A percentile compares a stretch with the other conserved stretches of the same genome.
Evolutionary conservation across 2,329 filamentous ascomycete genomes (phyloP).

Genomic region (Herpotrichia juniperi): DNA sequence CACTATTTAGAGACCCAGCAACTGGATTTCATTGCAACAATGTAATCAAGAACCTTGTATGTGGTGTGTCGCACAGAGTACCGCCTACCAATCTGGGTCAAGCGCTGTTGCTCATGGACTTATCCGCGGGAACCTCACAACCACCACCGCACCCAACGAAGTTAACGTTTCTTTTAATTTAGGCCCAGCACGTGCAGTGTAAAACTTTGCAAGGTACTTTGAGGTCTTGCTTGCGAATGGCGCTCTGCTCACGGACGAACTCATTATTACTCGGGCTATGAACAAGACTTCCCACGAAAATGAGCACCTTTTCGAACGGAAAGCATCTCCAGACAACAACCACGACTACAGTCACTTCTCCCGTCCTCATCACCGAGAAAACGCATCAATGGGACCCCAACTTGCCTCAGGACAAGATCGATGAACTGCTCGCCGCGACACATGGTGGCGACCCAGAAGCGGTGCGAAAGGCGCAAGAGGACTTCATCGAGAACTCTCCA

Average conservation of each 20-base stretch:
- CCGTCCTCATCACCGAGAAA: conserved; percentile 12
- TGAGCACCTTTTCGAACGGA: conserved; percentile 2
- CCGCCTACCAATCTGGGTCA: conserved; percentile 3
- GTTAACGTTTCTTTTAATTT: too few relatives aligned
- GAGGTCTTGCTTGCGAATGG: too few relatives aligned
- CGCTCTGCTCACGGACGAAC: too few relatives aligned
- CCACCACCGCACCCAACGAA: background rate
- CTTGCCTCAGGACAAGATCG: conserved; percentile 24
- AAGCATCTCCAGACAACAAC: background rate
- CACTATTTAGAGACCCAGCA: background rate
- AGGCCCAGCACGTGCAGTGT: too few relatives aligned
- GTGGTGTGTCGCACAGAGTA: background rate
- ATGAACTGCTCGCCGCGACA: conserved; percentile 22
- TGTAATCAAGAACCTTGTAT: background rate
- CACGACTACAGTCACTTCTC: background rate
- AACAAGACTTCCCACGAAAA: conserved; percentile 1
- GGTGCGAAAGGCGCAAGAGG: conserved; percentile 14
- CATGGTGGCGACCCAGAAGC: conserved; percentile 23
- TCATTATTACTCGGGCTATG: too few relatives aligned
- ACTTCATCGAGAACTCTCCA: conserved; percentile 24
- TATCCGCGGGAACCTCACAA: background rate
- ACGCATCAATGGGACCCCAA: conserved; percentile 31
- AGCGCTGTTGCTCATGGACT: background rate
- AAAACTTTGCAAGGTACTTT: too few relatives aligned
- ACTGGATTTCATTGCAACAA: background rate